Percentiles rank a stretch among this genome's conserved stretches.
Conservation (phyloP, 2,329 filamentous ascomycete genomes). For the Neonectria neomacrospora region DNA sequence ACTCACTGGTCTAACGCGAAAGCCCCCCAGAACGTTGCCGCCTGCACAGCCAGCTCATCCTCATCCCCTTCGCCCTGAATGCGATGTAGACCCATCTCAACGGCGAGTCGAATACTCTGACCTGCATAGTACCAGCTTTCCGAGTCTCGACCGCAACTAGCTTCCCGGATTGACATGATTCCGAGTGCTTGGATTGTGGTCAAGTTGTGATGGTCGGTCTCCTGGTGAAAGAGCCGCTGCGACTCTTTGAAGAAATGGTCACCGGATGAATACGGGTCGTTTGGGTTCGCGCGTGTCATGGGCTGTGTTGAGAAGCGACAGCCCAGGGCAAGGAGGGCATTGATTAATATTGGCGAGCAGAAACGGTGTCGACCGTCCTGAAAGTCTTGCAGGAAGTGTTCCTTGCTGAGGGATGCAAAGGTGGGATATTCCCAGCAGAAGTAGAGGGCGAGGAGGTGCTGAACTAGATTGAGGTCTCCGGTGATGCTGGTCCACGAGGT, state of each 20-base stretch:
- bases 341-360: conserved; percentile 75
- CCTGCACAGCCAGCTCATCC: conserved; percentile 67
- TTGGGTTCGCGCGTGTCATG: conserved; percentile 69
- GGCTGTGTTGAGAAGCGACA: conserved; percentile 76
- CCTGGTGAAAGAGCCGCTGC: conserved; percentile 67
- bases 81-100: conserved; percentile 77
- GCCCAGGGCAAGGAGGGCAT: conserved; percentile 72
- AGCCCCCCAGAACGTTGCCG: conserved; percentile 71
- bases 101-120: conserved; percentile 75
- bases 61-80: conserved; percentile 60
- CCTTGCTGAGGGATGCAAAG: conserved; percentile 77
- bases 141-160: conserved; percentile 77
- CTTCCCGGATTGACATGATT: conserved; percentile 80
- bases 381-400: conserved; percentile 76
- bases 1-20: conserved; percentile 73
- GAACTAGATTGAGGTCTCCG: conserved; percentile 65
- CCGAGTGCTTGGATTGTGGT: conserved; percentile 80
- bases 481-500: conserved; percentile 72
- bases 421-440: conserved; percentile 83
- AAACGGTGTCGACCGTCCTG: conserved; percentile 68
- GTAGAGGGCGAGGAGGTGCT: conserved; percentile 73
- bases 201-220: conserved; percentile 68
- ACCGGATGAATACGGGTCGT: conserved; percentile 72
- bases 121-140: conserved; percentile 79
- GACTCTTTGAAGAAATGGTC: conserved; percentile 81